A percentile compares a stretch with the other conserved stretches of the same genome.
These are phyloP conservation scores for Aureobasidium sp. DNA, from an alignment of 2,329 filamentous ascomycete genomes.

Conservation along the genomic window DNA sequence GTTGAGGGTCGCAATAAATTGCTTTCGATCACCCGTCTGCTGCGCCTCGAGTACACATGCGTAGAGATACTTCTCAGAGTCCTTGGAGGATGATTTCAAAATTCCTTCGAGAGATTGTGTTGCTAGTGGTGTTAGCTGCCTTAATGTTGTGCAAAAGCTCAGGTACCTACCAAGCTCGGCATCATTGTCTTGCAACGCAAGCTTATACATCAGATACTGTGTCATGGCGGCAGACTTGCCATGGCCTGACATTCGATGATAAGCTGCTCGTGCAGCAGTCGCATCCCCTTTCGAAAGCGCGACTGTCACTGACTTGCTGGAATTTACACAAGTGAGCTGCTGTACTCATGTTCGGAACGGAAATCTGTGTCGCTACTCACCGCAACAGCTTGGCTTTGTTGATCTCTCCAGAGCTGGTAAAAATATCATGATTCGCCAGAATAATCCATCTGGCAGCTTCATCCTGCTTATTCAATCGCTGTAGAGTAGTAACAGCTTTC, in stretches of 20 bases:
- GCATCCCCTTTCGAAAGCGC: slow-evolving; percentile 54
- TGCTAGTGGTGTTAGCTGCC: slow-evolving; percentile 27
- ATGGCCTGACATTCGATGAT: slow-evolving; percentile 52
- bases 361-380: neutral
- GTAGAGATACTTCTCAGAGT: slow-evolving; percentile 58
- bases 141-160: neutral
- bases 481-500: slow-evolving; percentile 63
- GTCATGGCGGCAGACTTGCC: slow-evolving; percentile 58
- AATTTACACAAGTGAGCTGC: neutral
- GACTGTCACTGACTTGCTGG: slow-evolving; percentile 60
- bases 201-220: slow-evolving; percentile 68
- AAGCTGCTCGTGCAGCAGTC: slow-evolving; percentile 47
- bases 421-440: slow-evolving; percentile 59
- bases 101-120: slow-evolving; percentile 57
- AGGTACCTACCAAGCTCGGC: slow-evolving; percentile 31
- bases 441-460: slow-evolving; percentile 61
- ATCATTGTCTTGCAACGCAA: slow-evolving; percentile 55
- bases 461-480: slow-evolving; percentile 44
- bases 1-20: slow-evolving; percentile 54
- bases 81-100: slow-evolving; percentile 44
- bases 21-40: slow-evolving; percentile 52
- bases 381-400: slow-evolving; percentile 67
- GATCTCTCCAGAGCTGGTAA: slow-evolving; percentile 55
- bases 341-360: neutral
- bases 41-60: slow-evolving; percentile 76